Evolutionary conservation across 352 stramenopile species (phyloP).

Genomic region (Globisporangium parvum): DNA sequence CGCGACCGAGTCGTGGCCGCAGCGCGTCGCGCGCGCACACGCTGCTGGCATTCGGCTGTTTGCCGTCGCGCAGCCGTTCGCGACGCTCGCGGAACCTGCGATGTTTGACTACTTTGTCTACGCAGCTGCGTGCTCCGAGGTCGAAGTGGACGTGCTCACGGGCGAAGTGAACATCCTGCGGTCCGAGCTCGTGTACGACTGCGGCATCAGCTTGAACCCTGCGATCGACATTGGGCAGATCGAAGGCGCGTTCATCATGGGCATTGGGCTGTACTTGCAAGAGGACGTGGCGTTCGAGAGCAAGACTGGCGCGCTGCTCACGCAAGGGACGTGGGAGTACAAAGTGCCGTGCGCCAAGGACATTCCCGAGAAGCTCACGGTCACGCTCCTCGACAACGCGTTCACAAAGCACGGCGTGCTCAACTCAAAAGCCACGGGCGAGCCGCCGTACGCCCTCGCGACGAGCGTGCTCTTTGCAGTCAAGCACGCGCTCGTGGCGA

Average conservation of each 20-base stretch:
- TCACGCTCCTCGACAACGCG: conserved; percentile 46
- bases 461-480: conserved; percentile 93
- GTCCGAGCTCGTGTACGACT: conserved; percentile 87
- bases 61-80: conserved; percentile 83
- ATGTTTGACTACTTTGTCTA: conserved; percentile 96
- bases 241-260: conserved; percentile 96
- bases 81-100: conserved; percentile 84
- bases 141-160: conserved; percentile 95
- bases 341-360: conserved; percentile 97
- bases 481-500: conserved; percentile 90
- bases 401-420: conserved; percentile 94
- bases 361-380: conserved; percentile 79
- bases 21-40: conserved; percentile 78
- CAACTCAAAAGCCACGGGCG: conserved; percentile 94
- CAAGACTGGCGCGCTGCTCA: conserved; percentile 89
- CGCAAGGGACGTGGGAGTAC: conserved; percentile 92
- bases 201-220: conserved; percentile 86
- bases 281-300: conserved; percentile 94
- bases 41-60: conserved; percentile 93
- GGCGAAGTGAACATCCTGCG: conserved; percentile 87
- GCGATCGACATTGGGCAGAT: conserved; percentile 87
- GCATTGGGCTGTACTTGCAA: conserved; percentile 91
- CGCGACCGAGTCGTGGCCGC: conserved; percentile 25
- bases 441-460: conserved; percentile 94
- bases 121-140: conserved; percentile 87